A percentile compares a stretch with the other conserved stretches of the same genome.
These are phyloP conservation scores for Candida insectalens DNA, from an alignment of 805 yeast genomes.

Conservation along the genomic window DNA sequence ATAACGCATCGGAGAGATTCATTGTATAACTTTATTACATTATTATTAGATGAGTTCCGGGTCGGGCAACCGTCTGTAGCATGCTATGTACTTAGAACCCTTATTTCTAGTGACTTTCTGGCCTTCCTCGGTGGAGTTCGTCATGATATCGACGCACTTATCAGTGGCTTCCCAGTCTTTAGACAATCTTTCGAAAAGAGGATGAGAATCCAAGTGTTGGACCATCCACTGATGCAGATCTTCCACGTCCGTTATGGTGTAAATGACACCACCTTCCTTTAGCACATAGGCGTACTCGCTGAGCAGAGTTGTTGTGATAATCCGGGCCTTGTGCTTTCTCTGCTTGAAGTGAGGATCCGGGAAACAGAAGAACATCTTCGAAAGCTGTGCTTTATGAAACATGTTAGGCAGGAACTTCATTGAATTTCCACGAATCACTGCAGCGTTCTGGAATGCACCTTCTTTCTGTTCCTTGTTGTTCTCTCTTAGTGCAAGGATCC, in stretches of 20 bases:
- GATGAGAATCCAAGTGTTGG: conserved; percentile 81
- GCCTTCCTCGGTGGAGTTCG: conserved; percentile 93
- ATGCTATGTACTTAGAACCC: conserved; percentile 83
- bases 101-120: conserved; percentile 88
- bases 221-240: conserved; percentile 97
- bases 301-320: conserved; percentile 78
- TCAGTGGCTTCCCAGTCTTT: conserved; percentile 76
- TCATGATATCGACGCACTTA: conserved; percentile 79
- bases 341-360: conserved; percentile 99
- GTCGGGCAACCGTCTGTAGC: conserved; percentile 65
- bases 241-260: conserved; percentile 92
- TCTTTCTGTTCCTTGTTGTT: conserved; percentile 27
- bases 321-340: conserved; percentile 94
- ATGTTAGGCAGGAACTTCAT: conserved; percentile 97
- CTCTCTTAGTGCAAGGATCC: conserved; percentile 80
- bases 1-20: conserved; percentile 20
- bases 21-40: neutral
- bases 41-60: conserved; percentile 26
- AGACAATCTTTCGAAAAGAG: conserved; percentile 73
- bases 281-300: conserved; percentile 90
- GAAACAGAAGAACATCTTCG: conserved; percentile 94
- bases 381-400: conserved; percentile 70
- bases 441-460: conserved; percentile 64
- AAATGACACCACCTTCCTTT: conserved; percentile 77
- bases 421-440: conserved; percentile 89